Evolutionary conservation across 495 filamentous ascomycete genomes (phyloP).

Genomic region (Penicillium riverlandense): DNA sequence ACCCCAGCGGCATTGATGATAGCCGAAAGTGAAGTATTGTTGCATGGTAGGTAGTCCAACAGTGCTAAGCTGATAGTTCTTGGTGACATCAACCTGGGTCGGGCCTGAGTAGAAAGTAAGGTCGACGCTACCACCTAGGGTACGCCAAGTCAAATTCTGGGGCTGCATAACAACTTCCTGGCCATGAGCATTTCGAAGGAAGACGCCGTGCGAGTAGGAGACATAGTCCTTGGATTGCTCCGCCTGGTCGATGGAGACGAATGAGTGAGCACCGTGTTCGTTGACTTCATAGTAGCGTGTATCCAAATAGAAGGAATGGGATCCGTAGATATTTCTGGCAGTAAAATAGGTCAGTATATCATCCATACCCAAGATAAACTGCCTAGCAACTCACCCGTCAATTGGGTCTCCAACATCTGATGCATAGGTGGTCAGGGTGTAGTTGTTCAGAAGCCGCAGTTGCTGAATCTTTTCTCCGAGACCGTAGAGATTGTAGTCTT

Average conservation of each 20-base stretch:
- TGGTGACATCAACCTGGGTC: conserved; percentile 47
- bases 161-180: conserved; percentile 65
- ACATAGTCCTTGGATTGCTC: conserved; percentile 50
- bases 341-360: not conserved
- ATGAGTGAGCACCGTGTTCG: conserved; percentile 42
- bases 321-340: conserved; percentile 51
- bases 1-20: conserved; percentile 61
- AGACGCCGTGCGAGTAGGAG: conserved; percentile 56
- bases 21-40: conserved; percentile 55
- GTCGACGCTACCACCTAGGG: conserved; percentile 56
- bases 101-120: conserved; percentile 58
- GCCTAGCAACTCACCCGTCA: conserved; percentile 30
- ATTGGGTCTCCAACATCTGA: conserved; percentile 61
- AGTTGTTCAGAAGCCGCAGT: conserved; percentile 51
- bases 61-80: conserved; percentile 47
- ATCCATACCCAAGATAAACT: not conserved
- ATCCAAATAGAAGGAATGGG: conserved; percentile 57
- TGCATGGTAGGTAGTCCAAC: conserved; percentile 57
- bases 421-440: conserved; percentile 60
- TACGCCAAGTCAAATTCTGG: conserved; percentile 68
- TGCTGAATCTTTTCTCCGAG: conserved; percentile 55
- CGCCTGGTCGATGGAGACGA: conserved; percentile 47
- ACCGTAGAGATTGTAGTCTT: conserved; percentile 58
- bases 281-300: conserved; percentile 57
- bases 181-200: conserved; percentile 60